Percentiles rank a stretch among this genome's conserved stretches.
Evolutionary conservation across 805 yeast genomes (phyloP).

Genomic region (Candida orba): DNA sequence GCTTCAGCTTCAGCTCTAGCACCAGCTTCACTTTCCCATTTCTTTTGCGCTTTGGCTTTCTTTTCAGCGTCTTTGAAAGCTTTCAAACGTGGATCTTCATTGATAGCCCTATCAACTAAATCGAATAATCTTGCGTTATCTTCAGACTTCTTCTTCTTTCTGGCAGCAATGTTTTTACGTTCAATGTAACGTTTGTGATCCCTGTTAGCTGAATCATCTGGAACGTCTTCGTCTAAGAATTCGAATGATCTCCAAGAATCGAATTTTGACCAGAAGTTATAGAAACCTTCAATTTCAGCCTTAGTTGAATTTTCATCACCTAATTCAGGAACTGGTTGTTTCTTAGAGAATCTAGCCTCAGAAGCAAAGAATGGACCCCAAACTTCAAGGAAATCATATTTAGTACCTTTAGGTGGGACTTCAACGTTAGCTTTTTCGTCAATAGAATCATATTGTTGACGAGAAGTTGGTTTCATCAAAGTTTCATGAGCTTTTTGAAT

Average conservation of each 20-base stretch:
- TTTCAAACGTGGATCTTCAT: conserved; percentile 93
- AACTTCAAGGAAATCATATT: conserved; percentile 81
- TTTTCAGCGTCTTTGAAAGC: conserved; percentile 89
- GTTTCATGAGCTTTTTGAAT: conserved; percentile 95
- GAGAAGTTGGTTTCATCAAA: conserved; percentile 75
- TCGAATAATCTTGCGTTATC: conserved; percentile 87
- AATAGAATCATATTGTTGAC: conserved; percentile 93
- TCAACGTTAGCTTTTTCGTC: conserved; percentile 80
- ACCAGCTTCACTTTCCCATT: conserved; percentile 98
- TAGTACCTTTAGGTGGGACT: conserved; percentile 61
- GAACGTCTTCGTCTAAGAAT: conserved; percentile 97
- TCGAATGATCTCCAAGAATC: conserved; percentile 99
- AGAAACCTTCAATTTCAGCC: conserved; percentile 80
- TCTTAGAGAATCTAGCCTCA: conserved; percentile 89
- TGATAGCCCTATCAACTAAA: conserved; percentile 78
- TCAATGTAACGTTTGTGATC: conserved; percentile 98
- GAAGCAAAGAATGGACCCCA: conserved; percentile 90
- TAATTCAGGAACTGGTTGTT: conserved; percentile 78
- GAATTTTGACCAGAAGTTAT: conserved; percentile 86
- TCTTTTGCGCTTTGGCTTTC: conserved; percentile 87
- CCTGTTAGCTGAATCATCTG: conserved; percentile 98
- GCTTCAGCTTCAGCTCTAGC: conserved; percentile 96
- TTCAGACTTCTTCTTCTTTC: conserved; percentile 96
- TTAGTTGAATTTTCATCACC: conserved; percentile 65
- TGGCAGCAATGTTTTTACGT: conserved; percentile 92